phyloP scores from a whole-genome alignment of 2,329 filamentous ascomycete species.

The Aspergillus flavus region DNA sequence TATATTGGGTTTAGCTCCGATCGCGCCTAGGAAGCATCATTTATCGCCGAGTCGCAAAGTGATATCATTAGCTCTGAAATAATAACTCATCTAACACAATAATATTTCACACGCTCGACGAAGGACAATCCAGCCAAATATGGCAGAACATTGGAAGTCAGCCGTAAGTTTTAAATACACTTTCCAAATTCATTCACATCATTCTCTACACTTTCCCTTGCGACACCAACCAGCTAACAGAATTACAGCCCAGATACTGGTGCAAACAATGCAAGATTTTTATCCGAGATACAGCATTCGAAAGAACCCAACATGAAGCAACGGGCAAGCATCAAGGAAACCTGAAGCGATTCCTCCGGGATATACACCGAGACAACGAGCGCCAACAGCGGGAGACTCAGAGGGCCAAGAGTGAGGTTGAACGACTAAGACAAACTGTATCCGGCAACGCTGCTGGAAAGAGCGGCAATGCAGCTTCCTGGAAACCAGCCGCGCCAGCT shows the following conservation, averaged over 20 bases:
- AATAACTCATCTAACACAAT: background rate
- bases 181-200: background rate
- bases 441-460: constrained; percentile 24
- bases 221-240: constrained; percentile 22
- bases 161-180: constrained; percentile 55
- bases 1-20: constrained; percentile 10
- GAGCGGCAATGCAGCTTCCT: constrained; percentile 20
- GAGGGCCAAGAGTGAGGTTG: constrained; percentile 79
- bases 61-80: constrained; percentile 7
- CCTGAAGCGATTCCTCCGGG: constrained; percentile 85
- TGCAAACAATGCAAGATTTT: constrained; percentile 94
- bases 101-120: background rate
- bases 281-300: constrained; percentile 89
- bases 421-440: constrained; percentile 78
- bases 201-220: background rate
- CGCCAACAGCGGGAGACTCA: constrained; percentile 79
- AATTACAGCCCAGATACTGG: constrained; percentile 77
- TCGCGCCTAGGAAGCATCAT: background rate
- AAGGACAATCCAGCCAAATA: constrained; percentile 39
- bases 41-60: background rate
- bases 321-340: constrained; percentile 81
- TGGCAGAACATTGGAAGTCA: constrained; percentile 99
- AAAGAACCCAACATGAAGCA: constrained; percentile 85
- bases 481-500: constrained; percentile 38
- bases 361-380: constrained; percentile 84